These are phyloP conservation scores for Helianthus annuus DNA, from an alignment of 129 eudicot genomes.

Conservation along the genomic window DNA sequence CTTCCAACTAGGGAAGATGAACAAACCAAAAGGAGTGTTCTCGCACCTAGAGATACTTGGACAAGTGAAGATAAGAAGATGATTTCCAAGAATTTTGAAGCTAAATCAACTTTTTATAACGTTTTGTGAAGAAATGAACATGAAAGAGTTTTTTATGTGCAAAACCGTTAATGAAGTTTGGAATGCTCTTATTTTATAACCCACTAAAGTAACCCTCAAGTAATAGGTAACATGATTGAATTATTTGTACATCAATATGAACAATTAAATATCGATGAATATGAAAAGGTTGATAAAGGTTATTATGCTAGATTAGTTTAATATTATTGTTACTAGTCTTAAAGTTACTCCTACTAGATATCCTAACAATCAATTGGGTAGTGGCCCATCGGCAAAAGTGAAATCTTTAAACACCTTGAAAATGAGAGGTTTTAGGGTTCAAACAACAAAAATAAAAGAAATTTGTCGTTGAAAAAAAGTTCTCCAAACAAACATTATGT, in stretches of 20 bases:
- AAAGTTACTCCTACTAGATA: too few species aligned
- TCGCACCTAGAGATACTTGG: not conserved
- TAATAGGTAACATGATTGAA: not conserved
- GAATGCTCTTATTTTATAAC: not conserved
- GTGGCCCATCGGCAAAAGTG: too few species aligned
- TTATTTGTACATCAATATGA: not conserved
- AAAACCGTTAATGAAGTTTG: not conserved
- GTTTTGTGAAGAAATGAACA: not conserved
- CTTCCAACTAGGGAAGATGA: not conserved
- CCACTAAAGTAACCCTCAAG: not conserved
- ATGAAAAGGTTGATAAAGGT: too few species aligned
- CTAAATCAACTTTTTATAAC: not conserved
- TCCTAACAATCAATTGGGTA: too few species aligned
- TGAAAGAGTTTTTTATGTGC: not conserved
- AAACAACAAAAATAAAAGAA: too few species aligned
- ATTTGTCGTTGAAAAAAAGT: too few species aligned
- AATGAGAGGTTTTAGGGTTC: too few species aligned
- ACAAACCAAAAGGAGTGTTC: not conserved
- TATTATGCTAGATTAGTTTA: too few species aligned
- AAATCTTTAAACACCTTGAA: too few species aligned
- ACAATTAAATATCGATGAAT: too few species aligned
- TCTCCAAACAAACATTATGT: too few species aligned
- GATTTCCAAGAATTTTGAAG: not conserved
- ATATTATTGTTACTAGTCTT: too few species aligned
- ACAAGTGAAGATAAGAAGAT: not conserved